Base-by-base conservation (phyloP, 225 moss, liverwort and hornwort genomes). In the Lunularia cruciata region DNA sequence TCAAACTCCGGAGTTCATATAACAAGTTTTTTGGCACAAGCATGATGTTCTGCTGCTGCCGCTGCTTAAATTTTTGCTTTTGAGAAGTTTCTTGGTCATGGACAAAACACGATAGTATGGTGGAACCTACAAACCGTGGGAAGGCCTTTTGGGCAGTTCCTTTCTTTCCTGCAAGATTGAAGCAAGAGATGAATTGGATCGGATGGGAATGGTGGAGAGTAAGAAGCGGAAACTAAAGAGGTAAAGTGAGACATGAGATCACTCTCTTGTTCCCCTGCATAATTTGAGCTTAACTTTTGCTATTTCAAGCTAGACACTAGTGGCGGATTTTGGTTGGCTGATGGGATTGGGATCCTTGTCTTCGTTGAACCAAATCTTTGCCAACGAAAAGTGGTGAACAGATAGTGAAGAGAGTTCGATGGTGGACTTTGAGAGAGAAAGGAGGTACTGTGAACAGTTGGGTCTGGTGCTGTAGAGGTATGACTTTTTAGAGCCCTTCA, bases 251-350 rank as follows among this genome's bases (percentile, higher is more conserved):
- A 14, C n/a, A 51, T n/a, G 25, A 51, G 51, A 51, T 51, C 51
- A 51, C 25, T 22, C 51, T n/a, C 51, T 51, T 51, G 51, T 51
- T 51, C 51, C 51, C 51, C 51, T 51, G 51, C 51, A 20, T 20
- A 48, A 51, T 51, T 23, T 51, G 20, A 23, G 51, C 22, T 51
- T 20, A 51, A 22, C 1, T 4, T n/a, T 22, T 51, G 2, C 51
- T 51, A 51, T 51, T 51, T 51, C n/a, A 8, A 51, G 20, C 20
- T 51, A 51, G 51, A 51, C 51, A 51, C 6, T 20, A 51, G 51
- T 51, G 51, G 51, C 51, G 51, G 51, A 51, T 22, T n/a, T 9
- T 22, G 51, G n/a, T 51, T 51, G 51, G 19, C 18, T 19, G 22
- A 22, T 48, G n/a, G n/a, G n/a, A n/a, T 22, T 51, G n/a, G 51